Evolutionary conservation across 345 rosid genomes (phyloP).

Genomic region (Geranium rotundifolium): DNA sequence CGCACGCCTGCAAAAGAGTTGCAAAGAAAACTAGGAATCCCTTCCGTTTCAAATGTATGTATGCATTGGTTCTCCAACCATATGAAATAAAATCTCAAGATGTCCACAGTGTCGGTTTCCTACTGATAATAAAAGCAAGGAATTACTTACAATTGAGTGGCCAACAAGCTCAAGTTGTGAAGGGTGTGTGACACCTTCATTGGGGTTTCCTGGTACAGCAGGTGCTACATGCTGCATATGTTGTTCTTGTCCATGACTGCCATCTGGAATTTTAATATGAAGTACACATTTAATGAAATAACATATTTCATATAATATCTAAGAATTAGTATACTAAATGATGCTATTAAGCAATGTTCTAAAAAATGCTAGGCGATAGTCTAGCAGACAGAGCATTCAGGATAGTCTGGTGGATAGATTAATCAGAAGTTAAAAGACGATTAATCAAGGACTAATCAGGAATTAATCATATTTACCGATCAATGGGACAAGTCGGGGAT

Average conservation of each 20-base stretch:
- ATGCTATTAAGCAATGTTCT: no score
- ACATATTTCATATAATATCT: no score
- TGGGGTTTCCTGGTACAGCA: constrained; percentile 30
- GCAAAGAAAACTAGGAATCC: constrained; percentile 18
- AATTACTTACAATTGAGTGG: constrained; percentile 69
- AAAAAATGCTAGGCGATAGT: no score
- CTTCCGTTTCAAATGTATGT: constrained; percentile 9
- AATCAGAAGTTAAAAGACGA: no score
- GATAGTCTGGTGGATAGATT: no score
- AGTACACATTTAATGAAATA: no score
- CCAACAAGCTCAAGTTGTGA: constrained; percentile 88
- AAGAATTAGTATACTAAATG: no score
- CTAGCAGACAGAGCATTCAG: no score
- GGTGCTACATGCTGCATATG: constrained; percentile 25
- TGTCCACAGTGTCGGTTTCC: background rate
- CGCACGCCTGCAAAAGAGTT: constrained; percentile 67
- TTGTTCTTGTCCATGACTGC: constrained; percentile 35
- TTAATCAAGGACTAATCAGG: no score
- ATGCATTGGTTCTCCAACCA: constrained; percentile 4
- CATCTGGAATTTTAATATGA: constrained; percentile 23
- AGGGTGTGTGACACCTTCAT: constrained; percentile 45
- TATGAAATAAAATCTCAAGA: constrained; percentile 6
- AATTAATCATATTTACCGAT: no score
- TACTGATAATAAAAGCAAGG: background rate
- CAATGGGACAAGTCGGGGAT: no score